Evolutionary conservation across 1,139 yeast species (phyloP).

Genomic region (Lodderomyces orthopsilosis): DNA sequence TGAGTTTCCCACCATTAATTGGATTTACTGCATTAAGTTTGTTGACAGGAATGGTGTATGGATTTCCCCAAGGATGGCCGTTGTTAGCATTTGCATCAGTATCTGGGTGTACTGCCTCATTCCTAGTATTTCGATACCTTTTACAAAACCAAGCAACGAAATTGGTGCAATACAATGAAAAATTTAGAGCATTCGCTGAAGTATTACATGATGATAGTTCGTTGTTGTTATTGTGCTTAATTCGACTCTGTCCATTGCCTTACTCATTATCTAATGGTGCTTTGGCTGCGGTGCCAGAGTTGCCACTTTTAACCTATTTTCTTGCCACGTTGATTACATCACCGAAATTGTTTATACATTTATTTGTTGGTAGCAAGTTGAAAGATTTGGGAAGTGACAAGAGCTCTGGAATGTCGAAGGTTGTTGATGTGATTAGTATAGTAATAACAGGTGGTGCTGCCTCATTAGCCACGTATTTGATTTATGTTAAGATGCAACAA

Average conservation of each 20-base stretch:
- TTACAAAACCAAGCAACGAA: slow-evolving; percentile 54
- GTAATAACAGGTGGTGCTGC: slow-evolving; percentile 57
- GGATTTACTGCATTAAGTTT: slow-evolving; percentile 76
- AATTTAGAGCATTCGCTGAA: slow-evolving; percentile 72
- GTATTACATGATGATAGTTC: slow-evolving; percentile 65
- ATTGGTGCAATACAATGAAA: slow-evolving; percentile 52
- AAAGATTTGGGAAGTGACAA: slow-evolving; percentile 64
- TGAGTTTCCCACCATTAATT: slow-evolving; percentile 79
- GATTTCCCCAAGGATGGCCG: slow-evolving; percentile 79
- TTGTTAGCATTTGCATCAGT: slow-evolving; percentile 68
- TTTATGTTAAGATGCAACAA: slow-evolving; percentile 60
- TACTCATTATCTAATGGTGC: slow-evolving; percentile 93
- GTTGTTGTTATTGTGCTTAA: slow-evolving; percentile 62
- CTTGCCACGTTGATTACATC: slow-evolving; percentile 73
- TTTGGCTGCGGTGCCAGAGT: slow-evolving; percentile 77
- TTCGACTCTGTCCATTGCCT: slow-evolving; percentile 88
- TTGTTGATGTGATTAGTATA: slow-evolving; percentile 65
- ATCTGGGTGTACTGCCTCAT: slow-evolving; percentile 71
- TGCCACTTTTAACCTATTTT: slow-evolving; percentile 58
- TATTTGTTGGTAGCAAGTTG: slow-evolving; percentile 77
- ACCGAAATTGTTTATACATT: slow-evolving; percentile 75
- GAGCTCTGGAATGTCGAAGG: slow-evolving; percentile 48
- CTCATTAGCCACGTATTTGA: slow-evolving; percentile 61
- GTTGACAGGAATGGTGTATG: slow-evolving; percentile 79
- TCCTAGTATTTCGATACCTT: slow-evolving; percentile 61